phyloP scores from a whole-genome alignment of 768 basidiomycete genomes.

The Cantharellus cinnabarinus region DNA sequence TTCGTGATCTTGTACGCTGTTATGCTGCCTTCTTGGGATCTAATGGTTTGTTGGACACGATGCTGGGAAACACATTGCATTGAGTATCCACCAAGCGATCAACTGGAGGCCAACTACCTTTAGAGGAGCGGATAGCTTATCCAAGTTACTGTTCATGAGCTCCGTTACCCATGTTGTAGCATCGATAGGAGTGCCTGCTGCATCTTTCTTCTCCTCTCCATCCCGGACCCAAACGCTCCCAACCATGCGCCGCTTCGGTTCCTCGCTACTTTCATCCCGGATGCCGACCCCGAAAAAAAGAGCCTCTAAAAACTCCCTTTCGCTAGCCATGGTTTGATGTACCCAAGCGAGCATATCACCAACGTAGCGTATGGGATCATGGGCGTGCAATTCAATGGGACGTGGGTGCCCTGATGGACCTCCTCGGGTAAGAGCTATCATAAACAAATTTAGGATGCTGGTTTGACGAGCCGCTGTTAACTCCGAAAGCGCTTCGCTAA shows the following conservation, averaged over 20 bases:
- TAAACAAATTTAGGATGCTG: conserved; percentile 61
- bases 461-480: conserved; percentile 70
- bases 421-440: conserved; percentile 73
- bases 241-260: conserved; percentile 35
- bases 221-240: conserved; percentile 40
- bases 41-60: conserved; percentile 82
- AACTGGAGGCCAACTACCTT: conserved; percentile 31
- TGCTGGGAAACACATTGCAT: conserved; percentile 1
- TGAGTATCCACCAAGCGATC: neutral
- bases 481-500: conserved; percentile 50
- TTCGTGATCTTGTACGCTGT: conserved; percentile 85
- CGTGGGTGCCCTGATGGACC: conserved; percentile 69
- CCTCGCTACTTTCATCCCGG: conserved; percentile 21
- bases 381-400: conserved; percentile 93
- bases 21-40: conserved; percentile 84
- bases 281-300: conserved; percentile 39
- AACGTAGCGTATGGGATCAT: conserved; percentile 88
- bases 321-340: conserved; percentile 86
- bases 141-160: conserved; percentile 62
- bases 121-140: conserved; percentile 71
- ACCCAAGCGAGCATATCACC: conserved; percentile 99
- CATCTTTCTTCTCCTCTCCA: conserved; percentile 44
- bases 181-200: neutral
- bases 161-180: conserved; percentile 37
- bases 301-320: conserved; percentile 80